Conservation (phyloP, 2,329 filamentous ascomycete genomes). For the Coniella vitis region DNA sequence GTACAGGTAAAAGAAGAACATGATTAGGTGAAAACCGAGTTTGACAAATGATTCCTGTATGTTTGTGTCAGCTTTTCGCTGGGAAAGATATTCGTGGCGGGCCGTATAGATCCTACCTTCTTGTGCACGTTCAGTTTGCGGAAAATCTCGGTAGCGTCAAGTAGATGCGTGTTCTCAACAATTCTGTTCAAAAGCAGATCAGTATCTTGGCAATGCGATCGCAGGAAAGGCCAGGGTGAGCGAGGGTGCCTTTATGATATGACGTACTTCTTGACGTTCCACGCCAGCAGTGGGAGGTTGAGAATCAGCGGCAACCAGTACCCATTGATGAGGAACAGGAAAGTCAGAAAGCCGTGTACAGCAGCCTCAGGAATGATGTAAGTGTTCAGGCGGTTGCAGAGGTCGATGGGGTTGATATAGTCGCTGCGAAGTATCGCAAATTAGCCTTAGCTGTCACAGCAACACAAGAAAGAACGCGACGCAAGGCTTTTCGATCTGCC, state of each 20-base stretch:
- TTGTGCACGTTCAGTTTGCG: slow-evolving; percentile 98
- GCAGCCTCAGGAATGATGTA: slow-evolving; percentile 99
- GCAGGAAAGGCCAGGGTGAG: not conserved
- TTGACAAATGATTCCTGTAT: slow-evolving; percentile 94
- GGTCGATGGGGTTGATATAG: slow-evolving; percentile 99
- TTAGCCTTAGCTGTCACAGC: slow-evolving; percentile 8
- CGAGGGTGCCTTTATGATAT: not conserved
- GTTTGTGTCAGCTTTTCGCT: slow-evolving; percentile 10
- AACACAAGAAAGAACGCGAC: not conserved
- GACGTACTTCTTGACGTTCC: slow-evolving; percentile 96
- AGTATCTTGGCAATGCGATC: not conserved
- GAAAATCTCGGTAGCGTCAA: slow-evolving; percentile 99
- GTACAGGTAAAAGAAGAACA: slow-evolving; percentile 99
- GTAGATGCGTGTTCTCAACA: slow-evolving; percentile 89
- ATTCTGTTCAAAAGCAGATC: slow-evolving; percentile 53
- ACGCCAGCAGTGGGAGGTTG: slow-evolving; percentile 85
- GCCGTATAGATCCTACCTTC: slow-evolving; percentile 56
- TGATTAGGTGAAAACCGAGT: slow-evolving; percentile 94
- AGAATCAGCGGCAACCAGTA: slow-evolving; percentile 94
- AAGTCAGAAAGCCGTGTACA: slow-evolving; percentile 91
- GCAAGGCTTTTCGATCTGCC: not conserved
- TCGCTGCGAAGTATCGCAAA: slow-evolving; percentile 52
- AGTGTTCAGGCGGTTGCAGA: slow-evolving; percentile 99
- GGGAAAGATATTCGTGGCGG: not conserved
- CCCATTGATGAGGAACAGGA: slow-evolving; percentile 95